A percentile compares a stretch with the other conserved stretches of the same genome.
Conservation (phyloP, 352 stramenopile genomes). For the Phytophthora quininea region DNA sequence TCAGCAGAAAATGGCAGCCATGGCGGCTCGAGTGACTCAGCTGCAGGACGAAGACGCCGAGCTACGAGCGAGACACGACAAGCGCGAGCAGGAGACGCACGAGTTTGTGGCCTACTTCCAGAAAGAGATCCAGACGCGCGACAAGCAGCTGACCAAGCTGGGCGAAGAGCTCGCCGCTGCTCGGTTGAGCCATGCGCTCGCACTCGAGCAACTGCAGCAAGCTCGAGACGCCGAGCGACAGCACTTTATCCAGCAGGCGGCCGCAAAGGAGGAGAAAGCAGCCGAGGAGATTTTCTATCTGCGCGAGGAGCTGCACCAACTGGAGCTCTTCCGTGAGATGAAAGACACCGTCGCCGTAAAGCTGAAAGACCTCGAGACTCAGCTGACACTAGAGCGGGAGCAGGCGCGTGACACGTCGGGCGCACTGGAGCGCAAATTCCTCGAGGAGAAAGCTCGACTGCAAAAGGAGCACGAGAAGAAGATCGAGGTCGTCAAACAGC, state of each 20-base stretch:
- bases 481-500: conserved; percentile 86
- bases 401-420: conserved; percentile 59
- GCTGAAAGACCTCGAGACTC: conserved; percentile 65
- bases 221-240: conserved; percentile 53
- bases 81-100: conserved; percentile 92
- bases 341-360: conserved; percentile 65
- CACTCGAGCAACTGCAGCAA: conserved; percentile 56
- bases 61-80: conserved; percentile 78
- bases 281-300: conserved; percentile 64
- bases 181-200: conserved; percentile 66
- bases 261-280: conserved; percentile 57
- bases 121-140: conserved; percentile 88
- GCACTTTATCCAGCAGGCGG: conserved; percentile 50
- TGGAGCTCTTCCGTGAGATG: conserved; percentile 73
- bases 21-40: conserved; percentile 64
- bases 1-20: conserved; percentile 60
- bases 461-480: conserved; percentile 88
- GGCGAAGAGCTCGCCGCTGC: conserved; percentile 80
- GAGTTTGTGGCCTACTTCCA: conserved; percentile 96
- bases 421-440: conserved; percentile 86
- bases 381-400: conserved; percentile 61
- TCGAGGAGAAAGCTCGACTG: conserved; percentile 85
- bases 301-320: conserved; percentile 69
- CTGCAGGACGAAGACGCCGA: conserved; percentile 83
- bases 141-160: conserved; percentile 78